Evolutionary conservation across 441 rosid genomes (phyloP).

Genomic region (Corymbia citriodora): DNA sequence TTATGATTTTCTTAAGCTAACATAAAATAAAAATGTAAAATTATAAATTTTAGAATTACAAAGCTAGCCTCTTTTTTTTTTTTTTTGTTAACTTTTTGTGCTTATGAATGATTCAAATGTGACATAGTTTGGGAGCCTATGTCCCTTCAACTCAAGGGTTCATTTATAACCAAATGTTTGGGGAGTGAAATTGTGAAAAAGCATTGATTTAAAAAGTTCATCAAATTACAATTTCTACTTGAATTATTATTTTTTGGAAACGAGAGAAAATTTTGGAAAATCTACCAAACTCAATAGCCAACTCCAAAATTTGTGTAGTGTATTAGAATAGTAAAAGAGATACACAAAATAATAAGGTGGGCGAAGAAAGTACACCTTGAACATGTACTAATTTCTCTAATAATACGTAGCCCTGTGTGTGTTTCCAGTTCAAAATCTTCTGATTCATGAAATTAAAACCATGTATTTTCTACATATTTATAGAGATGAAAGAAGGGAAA

Average conservation of each 20-base stretch:
- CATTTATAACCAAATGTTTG: not conserved
- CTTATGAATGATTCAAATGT: not conserved
- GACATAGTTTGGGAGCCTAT: not conserved
- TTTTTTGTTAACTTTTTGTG: not conserved
- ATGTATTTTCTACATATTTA: not conserved
- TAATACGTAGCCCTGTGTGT: not conserved
- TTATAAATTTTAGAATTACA: not conserved
- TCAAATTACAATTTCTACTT: no score
- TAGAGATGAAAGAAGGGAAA: not conserved
- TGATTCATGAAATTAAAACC: not conserved
- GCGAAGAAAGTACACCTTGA: not conserved
- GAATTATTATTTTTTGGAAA: not conserved
- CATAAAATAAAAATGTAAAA: not conserved
- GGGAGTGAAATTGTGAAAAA: not conserved
- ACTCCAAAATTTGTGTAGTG: no score
- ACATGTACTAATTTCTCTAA: not conserved
- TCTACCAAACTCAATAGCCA: not conserved
- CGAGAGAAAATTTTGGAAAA: not conserved
- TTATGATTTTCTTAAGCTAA: not conserved
- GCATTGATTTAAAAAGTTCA: not conserved
- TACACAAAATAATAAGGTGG: not conserved
- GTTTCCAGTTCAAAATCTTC: not conserved
- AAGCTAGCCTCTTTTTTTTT: not conserved
- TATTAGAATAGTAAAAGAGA: not conserved
- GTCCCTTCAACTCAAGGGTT: not conserved